Conservation (phyloP, 176 grass and related monocot genomes). For the Cenchrus fungigraminus region DNA sequence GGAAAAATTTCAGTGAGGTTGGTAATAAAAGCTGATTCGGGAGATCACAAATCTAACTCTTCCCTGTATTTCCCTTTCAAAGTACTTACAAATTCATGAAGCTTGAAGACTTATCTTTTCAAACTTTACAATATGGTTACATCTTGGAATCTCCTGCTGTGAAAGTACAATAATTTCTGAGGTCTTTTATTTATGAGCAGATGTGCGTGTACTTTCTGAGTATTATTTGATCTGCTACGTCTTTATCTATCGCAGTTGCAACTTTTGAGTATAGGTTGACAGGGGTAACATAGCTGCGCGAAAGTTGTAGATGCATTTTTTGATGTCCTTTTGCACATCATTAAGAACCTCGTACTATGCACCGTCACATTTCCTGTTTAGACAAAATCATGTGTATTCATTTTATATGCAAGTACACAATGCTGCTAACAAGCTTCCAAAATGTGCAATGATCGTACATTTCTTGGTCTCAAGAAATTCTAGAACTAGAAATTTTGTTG, state of each 20-base stretch:
- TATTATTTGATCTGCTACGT: conserved; percentile 19
- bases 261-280: neutral
- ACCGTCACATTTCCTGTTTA: neutral
- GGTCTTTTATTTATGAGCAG: neutral
- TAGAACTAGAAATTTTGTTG: conserved; percentile 15
- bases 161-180: neutral
- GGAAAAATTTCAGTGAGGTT: conserved; percentile 75
- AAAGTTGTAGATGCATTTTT: conserved; percentile 11
- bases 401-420: conserved; percentile 1
- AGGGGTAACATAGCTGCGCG: neutral
- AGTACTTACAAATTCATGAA: conserved; percentile 10
- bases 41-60: neutral
- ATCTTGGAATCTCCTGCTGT: conserved; percentile 14
- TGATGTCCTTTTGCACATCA: conserved; percentile 11
- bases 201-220: neutral
- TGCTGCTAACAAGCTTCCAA: neutral
- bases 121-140: conserved; percentile 12
- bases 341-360: neutral
- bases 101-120: conserved; percentile 1
- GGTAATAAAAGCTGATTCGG: neutral
- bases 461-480: conserved; percentile 10
- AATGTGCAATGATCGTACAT: neutral
- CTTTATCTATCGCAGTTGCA: conserved; percentile 19
- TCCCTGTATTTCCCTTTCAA: neutral
- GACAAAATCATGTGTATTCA: neutral